Base-by-base conservation (phyloP, 495 filamentous ascomycete species). In the Penicillium fimorum region DNA sequence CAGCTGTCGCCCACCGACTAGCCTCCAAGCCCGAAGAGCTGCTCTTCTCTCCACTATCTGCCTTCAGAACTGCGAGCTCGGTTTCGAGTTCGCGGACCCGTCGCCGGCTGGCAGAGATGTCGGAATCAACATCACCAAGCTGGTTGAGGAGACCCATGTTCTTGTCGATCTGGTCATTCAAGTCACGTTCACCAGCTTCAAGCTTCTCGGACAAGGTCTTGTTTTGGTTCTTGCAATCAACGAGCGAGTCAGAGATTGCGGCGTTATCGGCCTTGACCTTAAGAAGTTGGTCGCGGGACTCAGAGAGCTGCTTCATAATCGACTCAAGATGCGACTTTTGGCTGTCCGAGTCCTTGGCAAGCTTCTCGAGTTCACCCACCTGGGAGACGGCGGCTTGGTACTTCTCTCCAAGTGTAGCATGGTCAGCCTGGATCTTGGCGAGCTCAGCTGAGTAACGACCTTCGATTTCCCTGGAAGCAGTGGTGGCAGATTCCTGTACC, bases 71-170 rank as follows among this genome's bases (percentile, higher is more conserved):
- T 29, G 67, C 69, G 12, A 80, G 57, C 51, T 80, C 74, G 5
- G 75, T 74, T 60, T 80, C 77, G 24, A 80, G 66, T 50, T 79
- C 76, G 15, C 76, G 75, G 9, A 77, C 62, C 8, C 72, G 74
- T 59, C 69, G 74, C 17, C 73, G 73, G 44, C 70, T 69, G 49
- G 61, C 59, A 12, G 75, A 72, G 47, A 74, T 72, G 1, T 66
- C 61, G 13, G 71, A 66, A 27, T 79, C 76, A 5, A 77, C 66
- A 5, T 77, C 73, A 22, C 68, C 70, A 13, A 79, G 68, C 53
- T 77, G 70, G 40, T 74, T 74, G 41, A 79, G 63, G 33, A 79
- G 69, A 20, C 69, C 67, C 75, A 79, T 76, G 71, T 79, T 79
- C 69, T 76, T 77, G 60, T 76, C 75, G 43, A 79, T 77, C 57